phyloP scores from a whole-genome alignment of 352 stramenopile species.

The Globisporangium cederbergense region DNA sequence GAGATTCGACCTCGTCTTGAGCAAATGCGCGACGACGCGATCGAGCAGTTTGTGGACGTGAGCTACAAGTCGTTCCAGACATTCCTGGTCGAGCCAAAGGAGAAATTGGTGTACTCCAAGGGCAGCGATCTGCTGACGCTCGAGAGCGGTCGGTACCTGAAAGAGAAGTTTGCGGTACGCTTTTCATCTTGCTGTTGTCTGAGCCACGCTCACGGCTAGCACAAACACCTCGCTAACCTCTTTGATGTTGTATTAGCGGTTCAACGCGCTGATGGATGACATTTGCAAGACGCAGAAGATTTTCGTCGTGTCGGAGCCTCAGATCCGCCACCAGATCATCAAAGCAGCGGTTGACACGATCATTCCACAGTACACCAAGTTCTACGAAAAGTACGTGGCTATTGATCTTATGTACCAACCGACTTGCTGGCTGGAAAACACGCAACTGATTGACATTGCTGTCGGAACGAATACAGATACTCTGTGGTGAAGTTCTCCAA shows the following conservation, averaged over 20 bases:
- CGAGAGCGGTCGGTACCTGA: slow-evolving; percentile 88
- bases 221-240: background rate
- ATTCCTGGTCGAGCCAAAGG: slow-evolving; percentile 72
- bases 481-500: slow-evolving; percentile 90
- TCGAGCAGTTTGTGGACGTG: slow-evolving; percentile 79
- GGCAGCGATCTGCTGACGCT: slow-evolving; percentile 80
- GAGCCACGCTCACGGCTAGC: background rate
- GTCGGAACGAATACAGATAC: slow-evolving; percentile 47
- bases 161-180: slow-evolving; percentile 88
- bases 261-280: slow-evolving; percentile 71
- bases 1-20: slow-evolving; percentile 82
- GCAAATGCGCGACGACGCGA: slow-evolving; percentile 80
- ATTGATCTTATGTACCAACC: background rate
- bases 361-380: slow-evolving; percentile 85
- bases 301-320: slow-evolving; percentile 85
- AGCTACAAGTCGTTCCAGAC: slow-evolving; percentile 68
- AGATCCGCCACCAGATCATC: slow-evolving; percentile 83
- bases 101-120: slow-evolving; percentile 86
- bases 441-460: background rate
- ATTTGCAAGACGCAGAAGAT: slow-evolving; percentile 60
- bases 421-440: background rate
- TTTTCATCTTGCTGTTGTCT: background rate
- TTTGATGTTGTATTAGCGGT: slow-evolving; percentile 34
- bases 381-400: slow-evolving; percentile 84
- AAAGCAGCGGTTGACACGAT: slow-evolving; percentile 82